Evolutionary conservation across 1,284 basidiomycete species (phyloP).

Genomic region (Trichosporon sp.): DNA sequence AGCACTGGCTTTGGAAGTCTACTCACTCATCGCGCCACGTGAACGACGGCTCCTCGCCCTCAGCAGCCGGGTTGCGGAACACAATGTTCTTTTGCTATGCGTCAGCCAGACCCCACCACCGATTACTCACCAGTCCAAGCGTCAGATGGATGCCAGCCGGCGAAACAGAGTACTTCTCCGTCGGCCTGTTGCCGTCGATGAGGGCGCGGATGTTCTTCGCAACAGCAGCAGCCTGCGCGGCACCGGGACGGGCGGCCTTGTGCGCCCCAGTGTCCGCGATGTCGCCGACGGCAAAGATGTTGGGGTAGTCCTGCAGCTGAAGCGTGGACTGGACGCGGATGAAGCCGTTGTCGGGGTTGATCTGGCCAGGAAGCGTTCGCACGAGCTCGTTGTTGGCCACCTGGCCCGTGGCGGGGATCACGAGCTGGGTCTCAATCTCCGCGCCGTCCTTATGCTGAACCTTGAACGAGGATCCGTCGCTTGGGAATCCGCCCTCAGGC

Average conservation of each 20-base stretch:
- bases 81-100: slow-evolving; percentile 33
- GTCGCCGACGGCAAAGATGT: slow-evolving; percentile 71
- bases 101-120: neutral
- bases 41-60: slow-evolving; percentile 28
- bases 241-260: slow-evolving; percentile 61
- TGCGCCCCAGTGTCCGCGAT: slow-evolving; percentile 70
- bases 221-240: slow-evolving; percentile 48
- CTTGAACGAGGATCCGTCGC: slow-evolving; percentile 41
- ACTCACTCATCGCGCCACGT: slow-evolving; percentile 34
- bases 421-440: slow-evolving; percentile 41
- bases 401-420: slow-evolving; percentile 55
- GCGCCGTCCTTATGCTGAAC: slow-evolving; percentile 50
- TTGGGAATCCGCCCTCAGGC: slow-evolving; percentile 55
- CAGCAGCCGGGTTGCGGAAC: slow-evolving; percentile 32
- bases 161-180: slow-evolving; percentile 18
- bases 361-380: slow-evolving; percentile 26
- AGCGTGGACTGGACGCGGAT: slow-evolving; percentile 55
- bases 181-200: slow-evolving; percentile 31
- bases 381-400: slow-evolving; percentile 56
- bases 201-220: slow-evolving; percentile 46
- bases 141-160: slow-evolving; percentile 35
- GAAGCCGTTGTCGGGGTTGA: slow-evolving; percentile 46
- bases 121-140: slow-evolving; percentile 32
- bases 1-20: neutral
- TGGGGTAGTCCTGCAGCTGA: slow-evolving; percentile 59